These are phyloP conservation scores for Aegilops tauschii DNA, from an alignment of 176 grass and related monocot genomes.

Conservation along the genomic window DNA sequence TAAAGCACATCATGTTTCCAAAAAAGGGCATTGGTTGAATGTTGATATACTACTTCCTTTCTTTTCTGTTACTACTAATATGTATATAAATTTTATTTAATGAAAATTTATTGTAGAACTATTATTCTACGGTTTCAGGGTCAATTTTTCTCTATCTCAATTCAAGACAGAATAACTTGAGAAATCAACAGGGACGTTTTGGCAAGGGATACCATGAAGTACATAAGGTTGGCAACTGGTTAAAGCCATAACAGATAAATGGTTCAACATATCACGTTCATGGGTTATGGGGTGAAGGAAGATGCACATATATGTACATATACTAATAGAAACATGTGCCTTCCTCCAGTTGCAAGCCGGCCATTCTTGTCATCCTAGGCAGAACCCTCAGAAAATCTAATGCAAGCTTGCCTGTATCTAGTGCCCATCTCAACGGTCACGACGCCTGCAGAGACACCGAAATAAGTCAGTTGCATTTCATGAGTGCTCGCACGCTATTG, in stretches of 20 bases:
- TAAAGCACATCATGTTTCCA: too few relatives aligned
- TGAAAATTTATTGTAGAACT: too few relatives aligned
- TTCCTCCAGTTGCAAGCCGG: not conserved
- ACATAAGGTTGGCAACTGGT: not conserved
- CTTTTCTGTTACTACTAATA: too few relatives aligned
- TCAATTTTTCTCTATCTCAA: too few relatives aligned
- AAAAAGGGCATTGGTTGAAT: too few relatives aligned
- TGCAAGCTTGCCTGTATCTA: not conserved
- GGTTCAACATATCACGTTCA: slow-evolving; percentile 4
- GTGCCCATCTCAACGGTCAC: slow-evolving; percentile 21
- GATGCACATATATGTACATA: not conserved
- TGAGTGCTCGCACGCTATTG: not conserved
- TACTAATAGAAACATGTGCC: not conserved
- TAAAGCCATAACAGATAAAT: not conserved
- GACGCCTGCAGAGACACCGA: slow-evolving; percentile 31
- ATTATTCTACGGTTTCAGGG: too few relatives aligned
- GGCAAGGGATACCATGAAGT: not conserved
- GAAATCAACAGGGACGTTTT: not conserved
- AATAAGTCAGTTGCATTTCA: slow-evolving; percentile 3
- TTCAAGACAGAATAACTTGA: not conserved
- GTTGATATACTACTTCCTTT: too few relatives aligned
- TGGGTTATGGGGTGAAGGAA: not conserved
- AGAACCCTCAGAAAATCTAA: not conserved
- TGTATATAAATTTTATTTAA: too few relatives aligned
- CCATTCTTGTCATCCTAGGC: not conserved